Percentiles rank a stretch among this genome's conserved stretches.
Conservation (phyloP, 371 early-diverging fungal species). For the Blakeslea trispora region DNA sequence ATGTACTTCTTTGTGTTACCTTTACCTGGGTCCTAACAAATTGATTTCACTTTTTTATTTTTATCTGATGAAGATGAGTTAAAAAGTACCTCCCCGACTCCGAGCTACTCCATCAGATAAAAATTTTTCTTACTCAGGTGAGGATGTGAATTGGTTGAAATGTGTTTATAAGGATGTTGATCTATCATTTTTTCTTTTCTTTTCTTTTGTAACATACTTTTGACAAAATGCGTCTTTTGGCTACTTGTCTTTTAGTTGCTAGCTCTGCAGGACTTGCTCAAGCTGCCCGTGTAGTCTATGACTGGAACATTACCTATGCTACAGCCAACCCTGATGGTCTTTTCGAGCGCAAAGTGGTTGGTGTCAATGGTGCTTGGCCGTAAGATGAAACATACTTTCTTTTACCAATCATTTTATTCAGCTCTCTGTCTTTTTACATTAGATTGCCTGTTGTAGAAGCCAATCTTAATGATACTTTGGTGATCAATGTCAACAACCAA, state of each 20-base stretch:
- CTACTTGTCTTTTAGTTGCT: slow-evolving; percentile 25
- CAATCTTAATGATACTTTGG: slow-evolving; percentile 57
- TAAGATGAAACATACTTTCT: slow-evolving; percentile 35
- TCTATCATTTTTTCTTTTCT: slow-evolving; percentile 15
- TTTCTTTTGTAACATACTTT: slow-evolving; percentile 5
- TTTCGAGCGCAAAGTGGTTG: slow-evolving; percentile 66
- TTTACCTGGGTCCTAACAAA: not conserved
- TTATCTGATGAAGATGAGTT: slow-evolving; percentile 9
- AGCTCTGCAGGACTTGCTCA: slow-evolving; percentile 33
- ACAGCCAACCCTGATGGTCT: slow-evolving; percentile 72
- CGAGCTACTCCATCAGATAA: slow-evolving; percentile 1
- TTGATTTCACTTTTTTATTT: not conserved
- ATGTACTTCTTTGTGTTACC: slow-evolving; percentile 1
- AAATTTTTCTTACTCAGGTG: slow-evolving; percentile 3
- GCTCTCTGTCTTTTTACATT: no score
- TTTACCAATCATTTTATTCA: slow-evolving; percentile 24
- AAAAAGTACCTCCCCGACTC: not conserved
- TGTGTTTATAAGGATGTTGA: slow-evolving; percentile 9
- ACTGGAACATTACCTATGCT: slow-evolving; percentile 78
- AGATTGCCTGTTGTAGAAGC: slow-evolving; percentile 54
- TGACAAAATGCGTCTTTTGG: slow-evolving; percentile 26
- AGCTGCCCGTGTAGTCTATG: slow-evolving; percentile 60
- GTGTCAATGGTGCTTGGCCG: slow-evolving; percentile 78
- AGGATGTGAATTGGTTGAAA: not conserved
- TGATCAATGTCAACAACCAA: slow-evolving; percentile 62